Evolutionary conservation across 495 filamentous ascomycete species (phyloP).

Genomic region (Xylaria flabelliformis): DNA sequence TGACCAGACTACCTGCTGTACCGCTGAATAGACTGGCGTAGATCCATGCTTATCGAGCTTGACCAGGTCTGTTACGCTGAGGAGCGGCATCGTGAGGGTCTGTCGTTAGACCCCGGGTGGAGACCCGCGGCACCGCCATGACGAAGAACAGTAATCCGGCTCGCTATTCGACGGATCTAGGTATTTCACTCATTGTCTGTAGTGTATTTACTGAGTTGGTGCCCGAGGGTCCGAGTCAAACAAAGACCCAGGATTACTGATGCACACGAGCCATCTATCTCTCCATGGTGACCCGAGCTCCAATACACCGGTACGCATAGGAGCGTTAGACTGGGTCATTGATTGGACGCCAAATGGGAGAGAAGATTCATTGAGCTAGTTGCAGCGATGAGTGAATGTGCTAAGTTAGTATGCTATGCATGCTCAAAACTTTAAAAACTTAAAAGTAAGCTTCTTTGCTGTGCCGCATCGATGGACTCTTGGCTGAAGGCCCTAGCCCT

Average conservation of each 20-base stretch:
- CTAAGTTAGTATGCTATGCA: not conserved
- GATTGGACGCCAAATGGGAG: not conserved
- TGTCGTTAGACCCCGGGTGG: slow-evolving; percentile 10
- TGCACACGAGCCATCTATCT: not conserved
- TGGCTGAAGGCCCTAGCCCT: not conserved
- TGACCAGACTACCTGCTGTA: not conserved
- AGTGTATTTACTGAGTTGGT: not conserved
- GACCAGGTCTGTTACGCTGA: not conserved
- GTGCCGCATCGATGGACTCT: slow-evolving; percentile 7
- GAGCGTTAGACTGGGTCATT: not conserved
- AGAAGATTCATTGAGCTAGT: not conserved
- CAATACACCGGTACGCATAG: not conserved
- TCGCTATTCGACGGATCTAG: slow-evolving; percentile 15
- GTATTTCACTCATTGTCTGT: not conserved
- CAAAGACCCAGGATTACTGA: not conserved
- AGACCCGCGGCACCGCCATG: slow-evolving; percentile 21
- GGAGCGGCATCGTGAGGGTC: slow-evolving; percentile 16
- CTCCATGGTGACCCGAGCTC: not conserved
- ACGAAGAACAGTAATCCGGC: slow-evolving; percentile 26
- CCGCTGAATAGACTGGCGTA: not conserved
- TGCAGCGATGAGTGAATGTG: not conserved
- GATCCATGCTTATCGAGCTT: slow-evolving; percentile 20
- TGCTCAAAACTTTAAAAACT: slow-evolving; percentile 6
- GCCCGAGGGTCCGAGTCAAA: not conserved
- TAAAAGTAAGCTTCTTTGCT: slow-evolving; percentile 27